Percentiles rank a stretch among this genome's conserved stretches.
These are phyloP conservation scores for Penicillium pulvis DNA, from an alignment of 495 filamentous ascomycete genomes.

Conservation along the genomic window DNA sequence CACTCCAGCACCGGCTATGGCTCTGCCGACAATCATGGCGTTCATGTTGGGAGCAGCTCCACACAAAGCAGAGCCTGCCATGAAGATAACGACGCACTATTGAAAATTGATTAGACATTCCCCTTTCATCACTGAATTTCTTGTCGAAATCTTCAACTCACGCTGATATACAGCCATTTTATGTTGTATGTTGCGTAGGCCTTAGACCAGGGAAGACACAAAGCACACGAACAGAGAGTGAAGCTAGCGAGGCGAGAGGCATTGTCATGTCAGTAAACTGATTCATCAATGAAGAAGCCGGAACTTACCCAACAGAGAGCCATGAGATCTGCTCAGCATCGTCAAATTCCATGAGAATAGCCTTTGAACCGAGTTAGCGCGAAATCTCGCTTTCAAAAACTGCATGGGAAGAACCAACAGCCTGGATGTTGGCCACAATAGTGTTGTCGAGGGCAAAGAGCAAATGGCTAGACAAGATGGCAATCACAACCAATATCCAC, in stretches of 20 bases:
- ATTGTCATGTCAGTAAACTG: conserved; percentile 38
- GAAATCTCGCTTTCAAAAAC: conserved; percentile 36
- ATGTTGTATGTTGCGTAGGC: conserved; percentile 31
- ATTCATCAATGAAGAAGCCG: not conserved
- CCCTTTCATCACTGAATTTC: not conserved
- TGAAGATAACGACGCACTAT: conserved; percentile 44
- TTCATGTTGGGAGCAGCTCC: conserved; percentile 52
- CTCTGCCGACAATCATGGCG: conserved; percentile 51
- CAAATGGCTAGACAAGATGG: conserved; percentile 32
- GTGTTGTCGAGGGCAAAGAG: conserved; percentile 60
- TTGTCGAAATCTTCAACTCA: not conserved
- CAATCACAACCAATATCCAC: not conserved
- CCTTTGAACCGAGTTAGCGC: conserved; percentile 37
- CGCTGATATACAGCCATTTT: not conserved
- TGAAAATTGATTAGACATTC: not conserved
- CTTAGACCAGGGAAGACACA: conserved; percentile 31
- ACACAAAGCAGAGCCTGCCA: conserved; percentile 50
- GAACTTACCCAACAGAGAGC: conserved; percentile 1
- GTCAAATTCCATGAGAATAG: not conserved
- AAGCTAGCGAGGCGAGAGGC: conserved; percentile 38
- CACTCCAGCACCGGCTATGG: conserved; percentile 38
- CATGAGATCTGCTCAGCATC: not conserved
- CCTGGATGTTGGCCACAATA: conserved; percentile 58
- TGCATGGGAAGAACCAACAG: conserved; percentile 44
- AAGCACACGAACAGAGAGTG: conserved; percentile 17